phyloP scores from a whole-genome alignment of 306 rosid species.

The Elaeagnus macrophylla region DNA sequence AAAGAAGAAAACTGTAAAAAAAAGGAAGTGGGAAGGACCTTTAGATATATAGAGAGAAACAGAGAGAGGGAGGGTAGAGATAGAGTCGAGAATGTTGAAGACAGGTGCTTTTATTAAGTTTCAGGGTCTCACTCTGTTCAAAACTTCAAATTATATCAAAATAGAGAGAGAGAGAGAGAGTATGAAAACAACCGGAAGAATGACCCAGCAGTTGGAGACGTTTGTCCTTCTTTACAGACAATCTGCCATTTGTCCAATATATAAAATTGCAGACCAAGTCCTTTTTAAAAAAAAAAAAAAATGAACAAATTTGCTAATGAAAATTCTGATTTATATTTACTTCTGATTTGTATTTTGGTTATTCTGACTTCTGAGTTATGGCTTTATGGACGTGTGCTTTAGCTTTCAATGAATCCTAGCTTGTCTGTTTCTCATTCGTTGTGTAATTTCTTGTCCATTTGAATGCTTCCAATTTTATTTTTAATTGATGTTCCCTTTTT shows the following conservation, averaged over 20 bases:
- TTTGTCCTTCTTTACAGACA: constrained; percentile 35
- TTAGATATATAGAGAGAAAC: not conserved
- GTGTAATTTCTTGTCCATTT: too few species aligned
- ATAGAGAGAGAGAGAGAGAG: constrained; percentile 2
- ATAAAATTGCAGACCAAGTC: not conserved
- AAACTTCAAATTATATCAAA: too few species aligned
- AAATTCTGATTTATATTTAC: too few species aligned
- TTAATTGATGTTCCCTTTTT: too few species aligned
- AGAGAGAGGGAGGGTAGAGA: not conserved
- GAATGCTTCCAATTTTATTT: too few species aligned
- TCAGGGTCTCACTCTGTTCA: constrained; percentile 44
- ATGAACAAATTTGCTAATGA: not conserved
- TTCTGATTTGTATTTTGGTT: too few species aligned
- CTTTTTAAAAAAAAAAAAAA: not conserved
- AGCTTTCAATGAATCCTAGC: too few species aligned
- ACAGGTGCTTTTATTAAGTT: constrained; percentile 72
- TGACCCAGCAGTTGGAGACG: constrained; percentile 49
- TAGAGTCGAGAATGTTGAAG: constrained; percentile 38
- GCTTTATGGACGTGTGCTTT: too few species aligned
- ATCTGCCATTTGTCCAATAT: constrained; percentile 33
- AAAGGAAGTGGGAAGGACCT: not conserved
- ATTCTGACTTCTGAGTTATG: too few species aligned
- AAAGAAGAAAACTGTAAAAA: not conserved
- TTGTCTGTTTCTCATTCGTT: too few species aligned
- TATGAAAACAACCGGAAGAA: constrained; percentile 33